phyloP scores from a whole-genome alignment of 768 basidiomycete species.

The Grammothele lineata region DNA sequence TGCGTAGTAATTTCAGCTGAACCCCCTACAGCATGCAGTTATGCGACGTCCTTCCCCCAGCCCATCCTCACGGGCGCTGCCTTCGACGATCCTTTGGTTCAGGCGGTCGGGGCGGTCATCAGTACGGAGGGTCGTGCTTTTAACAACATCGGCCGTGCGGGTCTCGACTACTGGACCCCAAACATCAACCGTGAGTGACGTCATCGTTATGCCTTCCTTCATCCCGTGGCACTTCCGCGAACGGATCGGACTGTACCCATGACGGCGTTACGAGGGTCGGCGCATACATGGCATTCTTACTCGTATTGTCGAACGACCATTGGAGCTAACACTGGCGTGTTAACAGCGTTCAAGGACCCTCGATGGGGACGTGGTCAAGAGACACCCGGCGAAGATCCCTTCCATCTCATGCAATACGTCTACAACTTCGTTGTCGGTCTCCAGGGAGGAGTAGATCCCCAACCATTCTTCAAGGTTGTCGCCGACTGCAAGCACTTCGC shows the following conservation, averaged over 20 bases:
- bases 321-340: neutral
- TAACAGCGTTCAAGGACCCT: slow-evolving; percentile 49
- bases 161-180: slow-evolving; percentile 54
- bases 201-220: too few species aligned
- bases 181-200: slow-evolving; percentile 31
- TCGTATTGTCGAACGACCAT: too few species aligned
- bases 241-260: too few species aligned
- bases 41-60: slow-evolving; percentile 55
- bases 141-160: slow-evolving; percentile 49
- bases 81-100: slow-evolving; percentile 51
- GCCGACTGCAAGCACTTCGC: slow-evolving; percentile 62
- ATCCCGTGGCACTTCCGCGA: too few species aligned
- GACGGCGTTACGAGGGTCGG: neutral
- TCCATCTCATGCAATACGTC: slow-evolving; percentile 49
- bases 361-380: slow-evolving; percentile 63
- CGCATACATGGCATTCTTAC: too few species aligned
- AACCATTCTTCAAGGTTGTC: slow-evolving; percentile 45
- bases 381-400: slow-evolving; percentile 59
- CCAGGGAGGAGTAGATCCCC: slow-evolving; percentile 54
- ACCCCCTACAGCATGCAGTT: slow-evolving; percentile 47
- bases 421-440: slow-evolving; percentile 49
- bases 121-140: slow-evolving; percentile 57
- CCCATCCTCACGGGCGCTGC: slow-evolving; percentile 52
- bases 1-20: slow-evolving; percentile 33
- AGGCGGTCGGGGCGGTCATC: slow-evolving; percentile 45